Base-by-base conservation (phyloP, 2,329 filamentous ascomycete species). In the Metarhizium humberi region DNA sequence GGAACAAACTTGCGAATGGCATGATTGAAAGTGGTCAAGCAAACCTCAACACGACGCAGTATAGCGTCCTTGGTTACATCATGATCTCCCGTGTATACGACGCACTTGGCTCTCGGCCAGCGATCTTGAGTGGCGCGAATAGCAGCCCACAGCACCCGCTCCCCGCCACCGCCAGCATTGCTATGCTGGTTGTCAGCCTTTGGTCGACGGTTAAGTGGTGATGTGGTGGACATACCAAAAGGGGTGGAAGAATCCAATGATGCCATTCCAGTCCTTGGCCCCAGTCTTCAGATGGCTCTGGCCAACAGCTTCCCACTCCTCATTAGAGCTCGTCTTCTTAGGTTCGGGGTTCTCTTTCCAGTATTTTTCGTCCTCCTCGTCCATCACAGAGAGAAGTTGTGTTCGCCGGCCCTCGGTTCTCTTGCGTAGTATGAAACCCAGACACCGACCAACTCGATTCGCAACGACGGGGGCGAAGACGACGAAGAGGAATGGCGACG, bases 221-320 rank as follows among this genome's bases (percentile, higher is more conserved):
- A 8, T 45, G 36, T 8, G 29, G 55, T 34, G 6, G 38, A 66
- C 79, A 60, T 76, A 92, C 89, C 94, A 97, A 70, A 96, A 99
- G 1, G 94, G 94, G 70, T 99, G 94, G 68, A 99, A 96, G 78
- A 99, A 97, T 50, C 90, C 94, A 59, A 97, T 83, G 53, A 96
- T 84, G 36, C 92, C 92, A 58, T 85, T 78, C 88, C 89, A 96
- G 49, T 87, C 78, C 61, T 71, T 71, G 42, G 47, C 43, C 6
- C 60, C 55, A 54, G 68, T 75, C 3, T 67, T 64, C 5, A 77
- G 72, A 40, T 75, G 72, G 57, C 86, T 81, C 29, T 90, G 78
- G 62, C 83, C 85, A 48, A 90, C 78, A 63, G 84, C 85, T 68
- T 89, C 85, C 85, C 86, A 89, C 52, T 85, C 85, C 32, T 84